Evolutionary conservation across 2,329 filamentous ascomycete genomes (phyloP).

Genomic region (Botrytis deweyae): DNA sequence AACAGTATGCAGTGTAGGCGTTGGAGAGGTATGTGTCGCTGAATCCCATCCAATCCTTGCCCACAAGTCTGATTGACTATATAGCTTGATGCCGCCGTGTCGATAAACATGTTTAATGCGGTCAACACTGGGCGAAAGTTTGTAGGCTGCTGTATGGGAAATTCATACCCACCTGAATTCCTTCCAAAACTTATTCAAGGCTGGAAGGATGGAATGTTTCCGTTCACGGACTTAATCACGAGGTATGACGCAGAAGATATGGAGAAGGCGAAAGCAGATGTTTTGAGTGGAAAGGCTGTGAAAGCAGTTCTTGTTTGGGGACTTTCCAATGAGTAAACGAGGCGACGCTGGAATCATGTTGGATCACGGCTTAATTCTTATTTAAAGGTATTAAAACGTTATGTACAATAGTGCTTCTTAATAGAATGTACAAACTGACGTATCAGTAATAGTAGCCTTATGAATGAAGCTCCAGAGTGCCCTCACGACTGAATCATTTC

Average conservation of each 20-base stretch:
- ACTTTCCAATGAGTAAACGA: slow-evolving; percentile 19
- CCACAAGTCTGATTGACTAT: neutral
- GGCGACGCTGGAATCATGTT: neutral
- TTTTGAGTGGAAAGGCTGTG: slow-evolving; percentile 27
- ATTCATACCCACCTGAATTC: slow-evolving; percentile 32
- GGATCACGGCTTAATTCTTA: neutral
- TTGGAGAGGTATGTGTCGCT: slow-evolving; percentile 25
- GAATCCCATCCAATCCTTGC: no score
- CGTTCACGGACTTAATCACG: slow-evolving; percentile 30
- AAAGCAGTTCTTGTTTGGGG: slow-evolving; percentile 25
- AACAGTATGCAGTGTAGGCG: slow-evolving; percentile 29
- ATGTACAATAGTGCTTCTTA: neutral
- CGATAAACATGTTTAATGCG: slow-evolving; percentile 26
- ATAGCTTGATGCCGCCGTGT: slow-evolving; percentile 22
- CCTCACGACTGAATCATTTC: neutral
- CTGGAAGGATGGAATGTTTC: slow-evolving; percentile 28
- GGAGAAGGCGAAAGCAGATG: slow-evolving; percentile 27
- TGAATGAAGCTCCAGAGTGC: neutral
- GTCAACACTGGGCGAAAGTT: slow-evolving; percentile 29
- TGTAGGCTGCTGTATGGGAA: slow-evolving; percentile 30
- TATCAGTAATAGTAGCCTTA: neutral
- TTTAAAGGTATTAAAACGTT: neutral
- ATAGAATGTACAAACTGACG: neutral
- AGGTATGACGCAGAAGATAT: slow-evolving; percentile 27
- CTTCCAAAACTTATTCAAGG: slow-evolving; percentile 26